Evolutionary conservation across 768 basidiomycete species (phyloP).

Genomic region (Boletellus emodensis): DNA sequence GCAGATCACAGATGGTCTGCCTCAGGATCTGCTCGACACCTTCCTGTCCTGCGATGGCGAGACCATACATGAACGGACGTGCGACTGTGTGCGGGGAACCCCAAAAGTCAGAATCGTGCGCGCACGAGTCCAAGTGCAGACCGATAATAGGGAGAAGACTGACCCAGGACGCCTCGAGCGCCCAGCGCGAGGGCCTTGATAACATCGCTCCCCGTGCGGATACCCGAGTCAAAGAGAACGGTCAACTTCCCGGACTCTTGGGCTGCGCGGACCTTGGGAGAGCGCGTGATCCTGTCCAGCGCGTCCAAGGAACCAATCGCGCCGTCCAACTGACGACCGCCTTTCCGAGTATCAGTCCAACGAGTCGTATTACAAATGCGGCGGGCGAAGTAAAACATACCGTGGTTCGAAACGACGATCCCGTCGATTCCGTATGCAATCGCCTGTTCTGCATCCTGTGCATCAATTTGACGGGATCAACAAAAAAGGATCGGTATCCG

Average conservation of each 20-base stretch:
- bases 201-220: slow-evolving; percentile 51
- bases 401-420: slow-evolving; percentile 80
- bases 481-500: background rate
- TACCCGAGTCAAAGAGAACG: slow-evolving; percentile 64
- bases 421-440: slow-evolving; percentile 63
- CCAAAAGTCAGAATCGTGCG: background rate
- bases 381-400: slow-evolving; percentile 31
- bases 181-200: slow-evolving; percentile 56
- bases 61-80: slow-evolving; percentile 45
- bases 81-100: slow-evolving; percentile 27
- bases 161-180: slow-evolving; percentile 48
- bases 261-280: slow-evolving; percentile 51
- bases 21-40: slow-evolving; percentile 49
- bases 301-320: slow-evolving; percentile 70
- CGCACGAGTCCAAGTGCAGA: no score
- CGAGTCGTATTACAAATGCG: background rate
- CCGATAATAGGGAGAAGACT: slow-evolving; percentile 6
- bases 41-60: slow-evolving; percentile 44
- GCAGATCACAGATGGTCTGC: slow-evolving; percentile 39
- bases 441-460: slow-evolving; percentile 50
- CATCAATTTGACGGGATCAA: background rate
- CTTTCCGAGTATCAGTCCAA: slow-evolving; percentile 30
- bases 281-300: slow-evolving; percentile 63
- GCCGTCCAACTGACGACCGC: slow-evolving; percentile 76
- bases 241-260: slow-evolving; percentile 59